Conservation (phyloP, 2,329 filamentous ascomycete species). For the Colletotrichum noveboracense region DNA sequence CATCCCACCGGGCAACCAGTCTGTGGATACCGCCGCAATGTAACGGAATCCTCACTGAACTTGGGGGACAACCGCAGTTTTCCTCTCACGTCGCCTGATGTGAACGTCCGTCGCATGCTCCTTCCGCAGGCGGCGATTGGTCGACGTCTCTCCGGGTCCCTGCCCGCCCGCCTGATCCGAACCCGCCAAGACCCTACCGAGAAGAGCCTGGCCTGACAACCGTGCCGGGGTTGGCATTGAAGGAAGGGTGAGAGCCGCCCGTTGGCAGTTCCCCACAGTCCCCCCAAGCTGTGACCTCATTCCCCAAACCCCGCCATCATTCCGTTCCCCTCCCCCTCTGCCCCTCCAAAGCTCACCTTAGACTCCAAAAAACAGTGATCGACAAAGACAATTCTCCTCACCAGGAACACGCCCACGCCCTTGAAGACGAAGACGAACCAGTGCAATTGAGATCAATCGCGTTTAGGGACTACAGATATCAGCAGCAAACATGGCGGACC, state of each 20-base stretch:
- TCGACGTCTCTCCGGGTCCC: neutral
- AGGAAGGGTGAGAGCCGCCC: neutral
- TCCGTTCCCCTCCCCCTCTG: neutral
- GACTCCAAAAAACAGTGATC: neutral
- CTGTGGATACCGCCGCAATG: neutral
- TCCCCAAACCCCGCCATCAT: constrained; percentile 7
- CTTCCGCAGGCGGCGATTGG: neutral
- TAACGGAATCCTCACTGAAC: neutral
- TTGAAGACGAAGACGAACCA: neutral
- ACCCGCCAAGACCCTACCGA: neutral
- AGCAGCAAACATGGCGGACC: constrained; percentile 50
- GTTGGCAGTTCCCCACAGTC: neutral
- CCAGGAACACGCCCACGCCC: neutral
- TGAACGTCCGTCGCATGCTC: neutral
- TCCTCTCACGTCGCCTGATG: neutral
- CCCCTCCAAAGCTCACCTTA: neutral
- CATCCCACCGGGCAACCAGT: neutral
- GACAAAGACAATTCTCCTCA: neutral
- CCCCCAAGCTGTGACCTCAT: constrained; percentile 12
- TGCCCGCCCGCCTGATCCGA: neutral
- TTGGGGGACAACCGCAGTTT: neutral
- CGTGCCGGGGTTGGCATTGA: neutral
- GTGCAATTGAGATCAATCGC: neutral
- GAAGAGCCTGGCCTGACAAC: neutral
- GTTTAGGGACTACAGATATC: neutral